Conservation (phyloP, 108 stramenopile species). For the Asterionellopsis glacialis region DNA sequence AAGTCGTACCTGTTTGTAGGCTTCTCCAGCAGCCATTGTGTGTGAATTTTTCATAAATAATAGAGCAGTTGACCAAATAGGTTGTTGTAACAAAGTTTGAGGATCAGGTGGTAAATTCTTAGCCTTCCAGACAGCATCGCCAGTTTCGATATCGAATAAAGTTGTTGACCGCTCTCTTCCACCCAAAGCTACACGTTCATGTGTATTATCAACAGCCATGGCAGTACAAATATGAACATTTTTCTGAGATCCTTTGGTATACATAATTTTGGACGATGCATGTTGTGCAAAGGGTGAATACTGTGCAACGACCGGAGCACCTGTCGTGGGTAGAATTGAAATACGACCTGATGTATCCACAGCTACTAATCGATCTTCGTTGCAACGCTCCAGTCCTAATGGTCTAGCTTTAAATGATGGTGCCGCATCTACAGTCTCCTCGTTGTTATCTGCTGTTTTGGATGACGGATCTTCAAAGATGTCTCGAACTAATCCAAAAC, state of each 20-base stretch:
- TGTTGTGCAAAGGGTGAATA: slow-evolving; percentile 34
- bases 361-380: slow-evolving; percentile 23
- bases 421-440: neutral
- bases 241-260: slow-evolving; percentile 49
- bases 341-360: slow-evolving; percentile 31
- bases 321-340: slow-evolving; percentile 13
- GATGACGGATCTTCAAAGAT: slow-evolving; percentile 3
- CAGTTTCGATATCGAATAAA: slow-evolving; percentile 59
- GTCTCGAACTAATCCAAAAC: slow-evolving; percentile 1
- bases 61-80: slow-evolving; percentile 71
- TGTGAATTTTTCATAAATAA: slow-evolving; percentile 34
- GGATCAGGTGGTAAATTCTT: slow-evolving; percentile 85
- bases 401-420: neutral
- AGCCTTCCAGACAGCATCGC: slow-evolving; percentile 66
- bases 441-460: slow-evolving; percentile 1
- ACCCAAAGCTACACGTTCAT: slow-evolving; percentile 47
- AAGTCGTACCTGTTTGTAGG: slow-evolving; percentile 75
- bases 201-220: slow-evolving; percentile 35
- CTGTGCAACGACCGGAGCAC: slow-evolving; percentile 13
- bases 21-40: slow-evolving; percentile 67
- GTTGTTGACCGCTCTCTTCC: slow-evolving; percentile 73
- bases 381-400: neutral
- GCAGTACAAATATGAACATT: slow-evolving; percentile 58
- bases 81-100: slow-evolving; percentile 77
- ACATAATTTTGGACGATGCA: slow-evolving; percentile 33